A percentile compares a stretch with the other conserved stretches of the same genome.
phyloP scores from a whole-genome alignment of 2,329 filamentous ascomycete genomes.

The Stachybotrys echinatus region DNA sequence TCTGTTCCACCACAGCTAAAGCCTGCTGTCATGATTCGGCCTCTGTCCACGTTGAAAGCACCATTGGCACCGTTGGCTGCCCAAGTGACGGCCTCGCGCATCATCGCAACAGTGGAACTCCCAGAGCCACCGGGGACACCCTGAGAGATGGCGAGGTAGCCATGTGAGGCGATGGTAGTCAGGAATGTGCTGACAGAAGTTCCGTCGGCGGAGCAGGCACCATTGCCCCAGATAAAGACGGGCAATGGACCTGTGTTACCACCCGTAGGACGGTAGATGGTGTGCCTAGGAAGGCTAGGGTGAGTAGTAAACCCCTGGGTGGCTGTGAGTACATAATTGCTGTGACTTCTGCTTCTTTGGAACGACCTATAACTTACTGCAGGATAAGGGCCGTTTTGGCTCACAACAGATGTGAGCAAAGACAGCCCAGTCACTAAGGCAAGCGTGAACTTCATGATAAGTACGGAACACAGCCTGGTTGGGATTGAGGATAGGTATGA shows the following conservation, averaged over 20 bases:
- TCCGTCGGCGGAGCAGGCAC: constrained; percentile 17
- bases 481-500: too few relatives aligned
- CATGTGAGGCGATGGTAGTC: constrained; percentile 18
- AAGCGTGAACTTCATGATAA: too few relatives aligned
- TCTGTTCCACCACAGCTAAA: constrained; percentile 23
- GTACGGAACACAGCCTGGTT: too few relatives aligned
- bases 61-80: neutral
- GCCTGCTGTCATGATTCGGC: constrained; percentile 19
- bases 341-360: too few relatives aligned
- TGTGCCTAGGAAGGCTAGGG: constrained; percentile 8
- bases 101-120: neutral
- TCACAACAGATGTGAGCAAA: too few relatives aligned
- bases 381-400: too few relatives aligned
- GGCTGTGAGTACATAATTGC: too few relatives aligned
- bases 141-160: constrained; percentile 17
- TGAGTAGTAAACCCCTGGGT: too few relatives aligned
- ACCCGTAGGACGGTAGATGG: constrained; percentile 15
- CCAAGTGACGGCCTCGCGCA: neutral
- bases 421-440: too few relatives aligned
- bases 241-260: constrained; percentile 12
- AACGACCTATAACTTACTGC: too few relatives aligned
- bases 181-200: constrained; percentile 10
- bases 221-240: constrained; percentile 23
- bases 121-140: constrained; percentile 9
- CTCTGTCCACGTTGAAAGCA: constrained; percentile 14